phyloP scores from a whole-genome alignment of 352 stramenopile genomes.

The Phytophthora pluvialis region DNA sequence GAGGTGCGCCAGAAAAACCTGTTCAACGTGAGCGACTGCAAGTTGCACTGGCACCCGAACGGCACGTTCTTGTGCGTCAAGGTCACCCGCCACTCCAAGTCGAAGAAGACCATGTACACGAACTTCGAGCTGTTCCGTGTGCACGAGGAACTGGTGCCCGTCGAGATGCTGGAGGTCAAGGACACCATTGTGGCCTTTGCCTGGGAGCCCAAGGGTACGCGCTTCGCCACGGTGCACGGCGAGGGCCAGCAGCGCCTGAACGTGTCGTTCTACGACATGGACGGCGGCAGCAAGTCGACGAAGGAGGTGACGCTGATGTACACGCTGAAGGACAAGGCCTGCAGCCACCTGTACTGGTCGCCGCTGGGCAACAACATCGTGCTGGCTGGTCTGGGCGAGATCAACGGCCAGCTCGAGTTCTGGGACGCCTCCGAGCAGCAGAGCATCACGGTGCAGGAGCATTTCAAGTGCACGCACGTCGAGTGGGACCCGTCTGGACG shows the following conservation, averaged over 20 bases:
- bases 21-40: constrained; percentile 96
- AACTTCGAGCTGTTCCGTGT: constrained; percentile 99
- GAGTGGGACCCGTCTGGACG: constrained; percentile 98
- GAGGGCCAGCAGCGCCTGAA: constrained; percentile 92
- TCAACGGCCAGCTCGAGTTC: constrained; percentile 97
- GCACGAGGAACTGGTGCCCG: constrained; percentile 94
- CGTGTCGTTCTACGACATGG: constrained; percentile 98
- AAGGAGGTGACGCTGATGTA: constrained; percentile 95
- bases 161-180: constrained; percentile 99
- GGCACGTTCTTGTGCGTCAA: constrained; percentile 94
- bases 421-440: constrained; percentile 97
- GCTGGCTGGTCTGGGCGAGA: constrained; percentile 94
- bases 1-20: constrained; percentile 98
- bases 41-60: constrained; percentile 97
- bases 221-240: constrained; percentile 97
- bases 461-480: constrained; percentile 98
- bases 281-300: constrained; percentile 60
- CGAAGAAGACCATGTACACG: constrained; percentile 99
- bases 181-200: constrained; percentile 95
- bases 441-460: constrained; percentile 94
- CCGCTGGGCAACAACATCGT: constrained; percentile 94
- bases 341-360: constrained; percentile 98
- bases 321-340: constrained; percentile 95
- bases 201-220: constrained; percentile 96
- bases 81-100: constrained; percentile 90